These are phyloP conservation scores for Diaporthe ilicicola DNA, from an alignment of 2,329 filamentous ascomycete genomes.

Conservation along the genomic window DNA sequence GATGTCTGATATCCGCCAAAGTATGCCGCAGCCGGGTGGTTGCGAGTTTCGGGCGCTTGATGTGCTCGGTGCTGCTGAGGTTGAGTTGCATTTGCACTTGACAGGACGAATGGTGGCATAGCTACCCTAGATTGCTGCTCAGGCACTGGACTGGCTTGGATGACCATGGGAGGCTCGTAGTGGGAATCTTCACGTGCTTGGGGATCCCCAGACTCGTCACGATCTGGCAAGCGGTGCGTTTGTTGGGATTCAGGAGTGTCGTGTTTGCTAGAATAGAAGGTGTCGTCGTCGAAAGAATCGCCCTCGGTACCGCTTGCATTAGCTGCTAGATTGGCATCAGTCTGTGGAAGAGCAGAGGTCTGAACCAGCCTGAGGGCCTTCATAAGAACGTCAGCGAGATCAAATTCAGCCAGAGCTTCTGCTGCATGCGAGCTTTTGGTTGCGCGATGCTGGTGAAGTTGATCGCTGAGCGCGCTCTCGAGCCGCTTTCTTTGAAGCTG, in stretches of 20 bases:
- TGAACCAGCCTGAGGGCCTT: conserved; percentile 77
- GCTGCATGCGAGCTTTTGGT: conserved; percentile 53
- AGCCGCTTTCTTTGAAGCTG: conserved; percentile 82
- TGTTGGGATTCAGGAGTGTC: conserved; percentile 72
- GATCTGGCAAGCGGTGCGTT: conserved; percentile 55
- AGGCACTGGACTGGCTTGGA: conserved; percentile 36
- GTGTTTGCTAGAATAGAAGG: conserved; percentile 94
- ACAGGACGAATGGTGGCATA: conserved; percentile 23
- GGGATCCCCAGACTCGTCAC: conserved; percentile 46
- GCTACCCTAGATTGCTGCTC: conserved; percentile 28
- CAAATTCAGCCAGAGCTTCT: conserved; percentile 69
- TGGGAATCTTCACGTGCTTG: conserved; percentile 48
- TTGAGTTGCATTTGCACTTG: conserved; percentile 27
- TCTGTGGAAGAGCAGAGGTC: conserved; percentile 66
- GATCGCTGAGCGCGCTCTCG: conserved; percentile 79
- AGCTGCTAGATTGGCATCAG: conserved; percentile 63
- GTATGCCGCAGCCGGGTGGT: not conserved
- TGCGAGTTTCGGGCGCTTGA: conserved; percentile 1
- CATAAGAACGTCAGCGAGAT: conserved; percentile 76
- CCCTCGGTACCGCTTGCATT: conserved; percentile 67
- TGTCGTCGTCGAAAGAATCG: conserved; percentile 92
- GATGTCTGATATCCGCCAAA: not conserved
- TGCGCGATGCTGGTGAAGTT: conserved; percentile 71
- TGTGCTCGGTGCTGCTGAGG: conserved; percentile 18
- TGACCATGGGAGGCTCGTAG: conserved; percentile 44